Evolutionary conservation across 495 filamentous ascomycete genomes (phyloP).

Genomic region (Parathielavia hyrcaniae): DNA sequence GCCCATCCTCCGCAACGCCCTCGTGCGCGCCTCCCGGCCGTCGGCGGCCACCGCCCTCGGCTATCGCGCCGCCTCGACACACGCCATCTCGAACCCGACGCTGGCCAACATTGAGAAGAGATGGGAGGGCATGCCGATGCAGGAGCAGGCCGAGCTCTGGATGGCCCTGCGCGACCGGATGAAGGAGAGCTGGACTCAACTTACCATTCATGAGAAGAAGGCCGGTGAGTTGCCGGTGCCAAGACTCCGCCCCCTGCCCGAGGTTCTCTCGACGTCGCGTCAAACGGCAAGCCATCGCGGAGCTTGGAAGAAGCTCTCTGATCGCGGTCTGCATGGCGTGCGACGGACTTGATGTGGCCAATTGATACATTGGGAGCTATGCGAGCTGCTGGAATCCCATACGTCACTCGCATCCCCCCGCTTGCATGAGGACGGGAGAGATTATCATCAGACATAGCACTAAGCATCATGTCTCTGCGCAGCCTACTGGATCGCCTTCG

Average conservation of each 20-base stretch:
- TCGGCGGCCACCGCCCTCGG: slow-evolving; percentile 42
- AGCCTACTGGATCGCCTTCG: slow-evolving; percentile 99
- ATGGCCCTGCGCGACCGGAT: slow-evolving; percentile 96
- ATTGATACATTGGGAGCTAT: slow-evolving; percentile 23
- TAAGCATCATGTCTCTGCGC: slow-evolving; percentile 21
- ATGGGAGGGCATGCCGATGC: slow-evolving; percentile 93
- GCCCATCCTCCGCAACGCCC: slow-evolving; percentile 38
- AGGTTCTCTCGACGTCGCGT: not conserved
- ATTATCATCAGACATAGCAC: slow-evolving; percentile 9
- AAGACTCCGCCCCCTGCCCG: slow-evolving; percentile 3
- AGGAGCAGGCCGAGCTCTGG: slow-evolving; percentile 98
- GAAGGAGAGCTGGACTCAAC: slow-evolving; percentile 92
- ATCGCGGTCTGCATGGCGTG: slow-evolving; percentile 1
- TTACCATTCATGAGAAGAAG: slow-evolving; percentile 96
- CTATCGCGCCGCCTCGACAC: slow-evolving; percentile 60
- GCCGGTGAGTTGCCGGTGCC: slow-evolving; percentile 65
- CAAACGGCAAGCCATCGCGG: slow-evolving; percentile 4
- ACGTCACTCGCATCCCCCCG: slow-evolving; percentile 16
- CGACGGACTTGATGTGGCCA: slow-evolving; percentile 10
- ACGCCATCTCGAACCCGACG: slow-evolving; percentile 95
- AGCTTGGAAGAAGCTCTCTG: slow-evolving; percentile 12
- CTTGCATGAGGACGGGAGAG: slow-evolving; percentile 8
- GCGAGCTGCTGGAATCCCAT: slow-evolving; percentile 6
- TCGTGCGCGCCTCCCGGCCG: slow-evolving; percentile 37
- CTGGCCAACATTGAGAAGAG: slow-evolving; percentile 98